These are phyloP conservation scores for Debaryomyces udenii DNA, from an alignment of 1,139 yeast species.

Conservation along the genomic window DNA sequence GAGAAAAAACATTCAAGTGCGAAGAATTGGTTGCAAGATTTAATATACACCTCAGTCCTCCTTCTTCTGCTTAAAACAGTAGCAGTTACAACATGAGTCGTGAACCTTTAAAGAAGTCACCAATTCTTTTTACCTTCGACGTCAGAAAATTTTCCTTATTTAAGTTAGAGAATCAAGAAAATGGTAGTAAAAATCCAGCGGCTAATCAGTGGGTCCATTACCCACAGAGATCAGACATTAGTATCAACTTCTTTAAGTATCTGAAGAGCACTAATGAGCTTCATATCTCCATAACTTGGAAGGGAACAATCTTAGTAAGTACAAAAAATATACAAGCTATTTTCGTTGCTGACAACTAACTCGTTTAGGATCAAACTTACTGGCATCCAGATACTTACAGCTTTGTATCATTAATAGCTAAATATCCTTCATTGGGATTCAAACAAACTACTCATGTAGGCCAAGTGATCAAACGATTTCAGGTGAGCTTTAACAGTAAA, in stretches of 20 bases:
- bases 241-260: conserved; percentile 20
- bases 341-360: conserved; percentile 11
- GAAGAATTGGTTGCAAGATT: conserved; percentile 1
- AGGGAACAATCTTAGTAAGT: conserved; percentile 25
- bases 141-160: conserved; percentile 14
- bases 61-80: not conserved
- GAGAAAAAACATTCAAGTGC: no score
- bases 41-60: not conserved
- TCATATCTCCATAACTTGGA: conserved; percentile 24
- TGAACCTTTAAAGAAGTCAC: conserved; percentile 3
- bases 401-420: conserved; percentile 23
- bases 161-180: not conserved
- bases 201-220: conserved; percentile 26
- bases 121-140: conserved; percentile 9
- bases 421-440: conserved; percentile 29
- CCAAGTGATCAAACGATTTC: conserved; percentile 22
- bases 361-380: conserved; percentile 19
- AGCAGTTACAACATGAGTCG: no score
- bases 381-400: conserved; percentile 16
- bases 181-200: not conserved
- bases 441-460: conserved; percentile 26
- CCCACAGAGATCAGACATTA: conserved; percentile 31
- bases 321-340: not conserved
- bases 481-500: conserved; percentile 19
- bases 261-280: conserved; percentile 11